Conservation (phyloP, 805 yeast species). For the Ogataea methanolica region DNA sequence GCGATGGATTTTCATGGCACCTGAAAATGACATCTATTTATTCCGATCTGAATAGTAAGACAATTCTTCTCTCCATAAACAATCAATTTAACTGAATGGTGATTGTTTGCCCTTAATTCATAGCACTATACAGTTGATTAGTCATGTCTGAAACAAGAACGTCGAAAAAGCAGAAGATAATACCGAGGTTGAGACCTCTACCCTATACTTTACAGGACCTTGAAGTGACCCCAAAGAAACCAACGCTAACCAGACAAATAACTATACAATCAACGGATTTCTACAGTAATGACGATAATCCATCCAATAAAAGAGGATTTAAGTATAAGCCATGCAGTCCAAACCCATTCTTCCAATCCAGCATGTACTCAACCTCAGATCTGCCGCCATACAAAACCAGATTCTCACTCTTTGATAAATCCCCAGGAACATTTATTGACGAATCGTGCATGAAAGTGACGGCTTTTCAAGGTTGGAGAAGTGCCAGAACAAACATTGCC, state of each 20-base stretch:
- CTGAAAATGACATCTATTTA: too few species aligned
- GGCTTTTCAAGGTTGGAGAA: slow-evolving; percentile 73
- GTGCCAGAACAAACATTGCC: slow-evolving; percentile 68
- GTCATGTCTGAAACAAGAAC: neutral
- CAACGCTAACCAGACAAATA: slow-evolving; percentile 15
- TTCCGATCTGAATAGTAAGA: too few species aligned
- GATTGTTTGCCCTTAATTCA: neutral
- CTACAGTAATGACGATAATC: slow-evolving; percentile 65
- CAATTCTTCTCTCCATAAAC: too few species aligned
- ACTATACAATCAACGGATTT: slow-evolving; percentile 23
- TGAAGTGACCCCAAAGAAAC: slow-evolving; percentile 15
- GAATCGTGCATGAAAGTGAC: slow-evolving; percentile 43
- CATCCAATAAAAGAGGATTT: slow-evolving; percentile 74
- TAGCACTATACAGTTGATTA: neutral
- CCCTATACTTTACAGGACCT: slow-evolving; percentile 30
- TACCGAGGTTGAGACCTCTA: slow-evolving; percentile 31
- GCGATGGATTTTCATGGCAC: too few species aligned
- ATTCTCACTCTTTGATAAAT: slow-evolving; percentile 63
- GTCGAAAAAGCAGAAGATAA: slow-evolving; percentile 9
- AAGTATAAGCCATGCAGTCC: slow-evolving; percentile 78
- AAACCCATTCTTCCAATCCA: slow-evolving; percentile 50
- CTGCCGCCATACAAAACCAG: slow-evolving; percentile 59
- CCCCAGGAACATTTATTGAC: slow-evolving; percentile 48
- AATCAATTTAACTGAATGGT: too few species aligned
- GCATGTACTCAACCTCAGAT: slow-evolving; percentile 69